Evolutionary conservation across 1,284 basidiomycete species (phyloP), one percentile per base, ranked within the genome.

Genomic region (Chalciporus piperatoides): DNA sequence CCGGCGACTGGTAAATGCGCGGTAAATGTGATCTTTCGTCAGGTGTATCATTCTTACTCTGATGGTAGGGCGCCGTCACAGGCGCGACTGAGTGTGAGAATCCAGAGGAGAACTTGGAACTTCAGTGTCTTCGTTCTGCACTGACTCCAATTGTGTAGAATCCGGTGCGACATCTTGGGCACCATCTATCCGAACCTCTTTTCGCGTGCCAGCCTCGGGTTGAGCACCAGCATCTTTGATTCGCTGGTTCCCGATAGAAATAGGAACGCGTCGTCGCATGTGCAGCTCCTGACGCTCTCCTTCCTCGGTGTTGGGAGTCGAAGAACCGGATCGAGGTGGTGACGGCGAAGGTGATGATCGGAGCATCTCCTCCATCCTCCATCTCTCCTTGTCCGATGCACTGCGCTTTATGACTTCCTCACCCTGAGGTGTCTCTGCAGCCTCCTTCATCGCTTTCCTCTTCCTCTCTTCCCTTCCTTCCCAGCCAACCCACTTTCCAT

Each of bases 331-430:
- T 41, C 14, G 36, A 15, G 49, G 36, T 7, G 49, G 21, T 12
- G 47, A 12, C 21, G 44, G 36, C 9, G 52, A 47, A 27, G 54
- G 48, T 0, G 43, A 36, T 32, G 49, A 51, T 14, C 28, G 50
- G 15, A 67, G 41, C 30, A 64, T 40, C 50, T 68, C 60, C 9
- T 61, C 60, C 56, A 65, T 54, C 42, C 62, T 55, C 44, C 33
- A 19, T 38, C 63, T 61, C 40, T 64, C 65, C 46, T 57, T 52
- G 49, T 65, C 61, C 25, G 64, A 58, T 23, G 49, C 41, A 36
- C 45, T 55, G 48, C 49, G 49, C 44, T 23, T 48, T 30, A 56
- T 40, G 21, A n/a, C 30, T 45, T 51, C 44, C 28, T 33, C 39
- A 17, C 21, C 27, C n/a, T 19, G 24, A 9, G 21, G 37, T 25